Base-by-base conservation (phyloP, 2,329 filamentous ascomycete species). In the Apiospora rasikravindrae region DNA sequence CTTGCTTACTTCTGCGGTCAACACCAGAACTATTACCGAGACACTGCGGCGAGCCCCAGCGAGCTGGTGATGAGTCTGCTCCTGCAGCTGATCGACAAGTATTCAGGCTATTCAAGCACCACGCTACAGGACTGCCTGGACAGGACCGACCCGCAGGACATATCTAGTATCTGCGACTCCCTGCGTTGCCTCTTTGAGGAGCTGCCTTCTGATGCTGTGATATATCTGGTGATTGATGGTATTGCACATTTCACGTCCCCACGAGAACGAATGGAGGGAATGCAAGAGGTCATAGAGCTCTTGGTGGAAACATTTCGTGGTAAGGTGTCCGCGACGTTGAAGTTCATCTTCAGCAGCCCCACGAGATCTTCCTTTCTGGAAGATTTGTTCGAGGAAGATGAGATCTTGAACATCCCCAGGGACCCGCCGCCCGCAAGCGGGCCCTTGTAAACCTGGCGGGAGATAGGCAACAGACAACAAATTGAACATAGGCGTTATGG, bases 11-110 rank as follows among this genome's bases (percentile, higher is more conserved):
- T 68, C 66, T 68, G 66, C 4, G 19, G 40, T n/a, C 40, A 68
- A 40, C 66, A 68, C 22, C 66, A 4, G 66, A 68, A 22, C n/a
- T 47, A 33, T 14, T 47, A 68, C 14, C 66, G 40, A 2, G 66
- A 68, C 66, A 7, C 66, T 24, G 40, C 40, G 2, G 66, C 66
- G 14, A 68, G 40, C 42, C 66, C 66, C 6, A 33, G n/a, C 66
- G 66, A 68, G 40, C 42, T 68, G 1, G 44, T 40, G 14, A 45
- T 68, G 66, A 68, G 42, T n/a, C 66, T 68, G 24, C 66, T 68
- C n/a, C 40, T 68, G 42, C 66, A 68, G 66, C 66, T 68, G 6
- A 29, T 68, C 8, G 66, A 68, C 19, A 19, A 22, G 26, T 37
- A 47, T 40, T n/a, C 40, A 19, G 42, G 26, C 26, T 45, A 26